Percentiles rank a stretch among this genome's conserved stretches.
Conservation (phyloP, 2,329 filamentous ascomycete species). For the Allantophomopsis lycopodina region DNA sequence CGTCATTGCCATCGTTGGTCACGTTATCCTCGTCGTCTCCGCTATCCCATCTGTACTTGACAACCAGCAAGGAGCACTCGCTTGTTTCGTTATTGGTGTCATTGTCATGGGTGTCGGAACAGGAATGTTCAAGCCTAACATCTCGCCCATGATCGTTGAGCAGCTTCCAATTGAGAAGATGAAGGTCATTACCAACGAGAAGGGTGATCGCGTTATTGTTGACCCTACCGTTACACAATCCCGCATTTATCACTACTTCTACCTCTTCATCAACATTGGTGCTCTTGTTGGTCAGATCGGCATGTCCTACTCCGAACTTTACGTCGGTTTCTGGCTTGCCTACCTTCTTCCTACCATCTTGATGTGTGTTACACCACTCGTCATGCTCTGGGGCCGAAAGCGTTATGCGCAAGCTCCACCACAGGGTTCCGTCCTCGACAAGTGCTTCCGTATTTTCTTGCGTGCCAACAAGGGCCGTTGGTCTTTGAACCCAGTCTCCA, state of each 20-base stretch:
- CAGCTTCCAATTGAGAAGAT: conserved; percentile 39
- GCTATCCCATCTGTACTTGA: conserved; percentile 46
- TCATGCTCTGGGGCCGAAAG: conserved; percentile 44
- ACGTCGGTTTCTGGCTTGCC: conserved; percentile 62
- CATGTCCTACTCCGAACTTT: conserved; percentile 65
- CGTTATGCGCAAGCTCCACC: conserved; percentile 50
- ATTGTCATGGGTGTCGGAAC: conserved; percentile 55
- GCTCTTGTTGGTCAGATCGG: conserved; percentile 41
- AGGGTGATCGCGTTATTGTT: conserved; percentile 44
- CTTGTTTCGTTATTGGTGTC: conserved; percentile 46
- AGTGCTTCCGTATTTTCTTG: conserved; percentile 46
- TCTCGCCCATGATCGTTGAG: conserved; percentile 49
- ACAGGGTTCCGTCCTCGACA: conserved; percentile 57
- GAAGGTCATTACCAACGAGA: conserved; percentile 30
- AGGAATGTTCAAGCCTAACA: conserved; percentile 61
- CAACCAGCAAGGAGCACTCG: conserved; percentile 35
- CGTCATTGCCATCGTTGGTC: conserved; percentile 42
- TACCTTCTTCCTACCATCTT: conserved; percentile 54
- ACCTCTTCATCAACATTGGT: conserved; percentile 58
- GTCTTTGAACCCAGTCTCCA: conserved; percentile 44
- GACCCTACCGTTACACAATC: conserved; percentile 43
- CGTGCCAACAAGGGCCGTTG: conserved; percentile 50
- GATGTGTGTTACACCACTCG: conserved; percentile 46
- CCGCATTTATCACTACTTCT: conserved; percentile 56
- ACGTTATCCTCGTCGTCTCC: conserved; percentile 49